Base-by-base conservation (phyloP, 148 eudicot species). In the Fallopia convolvulus region DNA sequence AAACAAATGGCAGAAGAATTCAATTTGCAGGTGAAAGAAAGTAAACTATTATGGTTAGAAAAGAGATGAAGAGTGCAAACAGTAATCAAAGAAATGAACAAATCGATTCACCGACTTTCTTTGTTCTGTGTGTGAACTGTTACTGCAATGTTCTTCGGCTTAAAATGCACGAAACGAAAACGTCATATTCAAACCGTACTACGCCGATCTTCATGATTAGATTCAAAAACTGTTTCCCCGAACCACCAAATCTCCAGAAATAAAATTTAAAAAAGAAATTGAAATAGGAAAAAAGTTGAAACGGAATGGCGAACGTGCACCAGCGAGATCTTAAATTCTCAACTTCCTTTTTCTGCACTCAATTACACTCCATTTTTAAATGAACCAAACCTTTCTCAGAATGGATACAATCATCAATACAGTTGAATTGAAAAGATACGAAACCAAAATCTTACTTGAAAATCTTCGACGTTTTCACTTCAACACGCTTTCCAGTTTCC, bases 191-290 rank as follows among this genome's bases (percentile, higher is more conserved):
- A 58, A 23, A 58, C 56, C 30, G 30, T 21, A n/a, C 63, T 21
- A n/a, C 63, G 63, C 26, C 63, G 6, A 20, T 50, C 6, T 50
- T 50, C 56, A 4, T 17, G 56, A 50, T 50, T 50, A 63, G 70
- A 66, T 66, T 18, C 72, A 66, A 14, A 32, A 4, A 33, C 44
- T 33, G 72, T 15, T 66, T 66, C 4, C 44, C n/a, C 17, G 14
- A 66, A 66, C 72, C 72, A 33, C 72, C 72, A 33, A 66, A 66
- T 33, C 42, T 66, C 18, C 72, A 33, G 7, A 32, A 66, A 66
- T 8, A 61, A 65, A 12, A 33, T 4, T 4, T 12, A 23, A 61
- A 30, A 11, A 26, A 26, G 30, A 0, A 26, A 26, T 26, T 26
- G 3, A 11, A 61, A 61, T 3, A 30, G 72, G 17, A 63, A 66